A percentile compares a stretch with the other conserved stretches of the same genome.
Conservation (phyloP, 1,139 yeast genomes). For the Yamadazyma dendronema region DNA sequence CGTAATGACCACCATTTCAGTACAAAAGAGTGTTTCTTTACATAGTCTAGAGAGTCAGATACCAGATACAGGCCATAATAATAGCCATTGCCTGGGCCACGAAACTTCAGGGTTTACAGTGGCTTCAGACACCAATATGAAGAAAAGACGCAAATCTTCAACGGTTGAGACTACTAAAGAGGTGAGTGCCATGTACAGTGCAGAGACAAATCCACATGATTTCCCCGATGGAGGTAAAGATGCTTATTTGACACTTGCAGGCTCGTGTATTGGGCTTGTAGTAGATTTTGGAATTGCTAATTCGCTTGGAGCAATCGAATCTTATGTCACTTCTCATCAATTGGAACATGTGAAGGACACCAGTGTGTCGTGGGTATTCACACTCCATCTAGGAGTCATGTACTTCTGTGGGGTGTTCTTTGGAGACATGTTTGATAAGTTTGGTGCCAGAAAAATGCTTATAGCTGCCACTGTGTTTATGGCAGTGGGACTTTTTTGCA, state of each 20-base stretch:
- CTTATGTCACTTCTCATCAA: conserved; percentile 53
- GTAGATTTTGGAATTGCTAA: conserved; percentile 66
- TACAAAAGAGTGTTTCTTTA: too few species aligned
- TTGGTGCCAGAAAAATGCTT: conserved; percentile 51
- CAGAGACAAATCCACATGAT: conserved; percentile 23
- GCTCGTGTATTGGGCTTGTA: conserved; percentile 57
- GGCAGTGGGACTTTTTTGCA: conserved; percentile 48
- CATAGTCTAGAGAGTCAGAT: too few species aligned
- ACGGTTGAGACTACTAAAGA: not conserved
- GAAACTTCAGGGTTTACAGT: not conserved
- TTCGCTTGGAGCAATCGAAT: conserved; percentile 59
- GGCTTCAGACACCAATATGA: not conserved
- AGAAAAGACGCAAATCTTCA: not conserved
- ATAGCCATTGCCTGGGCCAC: not conserved
- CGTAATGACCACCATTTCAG: too few species aligned
- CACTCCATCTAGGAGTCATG: conserved; percentile 53
- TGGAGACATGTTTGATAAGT: conserved; percentile 60
- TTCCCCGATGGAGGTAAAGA: conserved; percentile 65
- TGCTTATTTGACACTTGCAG: conserved; percentile 61
- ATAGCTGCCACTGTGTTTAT: conserved; percentile 45
- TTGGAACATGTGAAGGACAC: conserved; percentile 40
- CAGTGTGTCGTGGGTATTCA: conserved; percentile 62
- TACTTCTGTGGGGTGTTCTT: conserved; percentile 58
- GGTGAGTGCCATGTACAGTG: conserved; percentile 19
- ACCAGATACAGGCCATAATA: too few species aligned